Conservation (phyloP, 2,329 filamentous ascomycete genomes). For the Claviceps humidiphila region DNA sequence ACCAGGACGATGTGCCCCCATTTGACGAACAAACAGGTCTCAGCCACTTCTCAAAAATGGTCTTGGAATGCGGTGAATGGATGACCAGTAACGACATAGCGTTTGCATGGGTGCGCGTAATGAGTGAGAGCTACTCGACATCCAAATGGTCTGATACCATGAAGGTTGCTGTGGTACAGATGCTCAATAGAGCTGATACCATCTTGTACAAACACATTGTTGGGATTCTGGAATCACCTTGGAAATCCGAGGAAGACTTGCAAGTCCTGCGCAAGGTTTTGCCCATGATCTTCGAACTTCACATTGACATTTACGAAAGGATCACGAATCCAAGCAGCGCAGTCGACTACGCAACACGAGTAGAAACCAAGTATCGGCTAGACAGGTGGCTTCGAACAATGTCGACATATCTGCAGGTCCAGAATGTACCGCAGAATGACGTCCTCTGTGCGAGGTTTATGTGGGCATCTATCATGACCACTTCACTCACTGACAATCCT, state of each 20-base stretch:
- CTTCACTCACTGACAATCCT: slow-evolving; percentile 38
- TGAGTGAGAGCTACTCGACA: slow-evolving; percentile 38
- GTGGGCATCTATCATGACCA: slow-evolving; percentile 42
- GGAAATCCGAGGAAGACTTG: slow-evolving; percentile 14
- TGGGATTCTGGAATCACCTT: slow-evolving; percentile 24
- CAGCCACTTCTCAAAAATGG: slow-evolving; percentile 33
- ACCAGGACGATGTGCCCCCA: slow-evolving; percentile 28
- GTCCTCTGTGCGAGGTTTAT: slow-evolving; percentile 38
- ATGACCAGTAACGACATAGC: slow-evolving; percentile 42
- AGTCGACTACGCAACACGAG: slow-evolving; percentile 33
- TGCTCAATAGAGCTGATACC: slow-evolving; percentile 40
- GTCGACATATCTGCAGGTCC: slow-evolving; percentile 28
- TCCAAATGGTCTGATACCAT: slow-evolving; percentile 44
- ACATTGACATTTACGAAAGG: slow-evolving; percentile 46
- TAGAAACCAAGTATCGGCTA: slow-evolving; percentile 36
- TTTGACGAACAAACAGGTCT: slow-evolving; percentile 43
- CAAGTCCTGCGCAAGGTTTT: slow-evolving; percentile 29
- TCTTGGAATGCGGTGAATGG: slow-evolving; percentile 32
- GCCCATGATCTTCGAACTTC: slow-evolving; percentile 48
- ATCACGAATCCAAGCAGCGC: slow-evolving; percentile 43
- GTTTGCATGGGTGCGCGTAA: slow-evolving; percentile 42
- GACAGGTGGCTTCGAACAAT: slow-evolving; percentile 39
- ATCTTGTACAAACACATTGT: slow-evolving; percentile 34
- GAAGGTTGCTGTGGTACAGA: slow-evolving; percentile 43
- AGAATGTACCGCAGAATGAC: slow-evolving; percentile 21